A percentile compares a stretch with the other conserved stretches of the same genome.
These are phyloP conservation scores for Globisporangium sylvaticum DNA, from an alignment of 352 stramenopile species.

Conservation along the genomic window DNA sequence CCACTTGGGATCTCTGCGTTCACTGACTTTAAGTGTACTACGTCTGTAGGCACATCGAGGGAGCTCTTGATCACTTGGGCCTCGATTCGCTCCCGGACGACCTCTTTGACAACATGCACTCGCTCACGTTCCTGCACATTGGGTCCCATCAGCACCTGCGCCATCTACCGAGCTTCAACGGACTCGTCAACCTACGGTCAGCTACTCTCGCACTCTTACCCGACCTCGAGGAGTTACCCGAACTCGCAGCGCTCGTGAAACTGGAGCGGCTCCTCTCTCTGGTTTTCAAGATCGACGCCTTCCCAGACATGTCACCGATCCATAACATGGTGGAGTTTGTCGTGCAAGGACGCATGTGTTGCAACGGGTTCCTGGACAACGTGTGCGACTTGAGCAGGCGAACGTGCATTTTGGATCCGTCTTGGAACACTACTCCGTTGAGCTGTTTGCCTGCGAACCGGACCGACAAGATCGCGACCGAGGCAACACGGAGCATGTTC, in stretches of 20 bases:
- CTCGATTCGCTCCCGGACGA: no score
- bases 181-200: neutral
- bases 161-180: no score
- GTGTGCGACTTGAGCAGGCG: constrained; percentile 11
- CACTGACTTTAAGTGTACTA: no score
- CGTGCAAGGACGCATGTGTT: constrained; percentile 2
- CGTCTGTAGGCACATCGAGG: no score
- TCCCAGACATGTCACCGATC: constrained; percentile 13
- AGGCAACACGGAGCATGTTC: neutral
- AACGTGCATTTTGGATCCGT: neutral
- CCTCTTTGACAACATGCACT: no score
- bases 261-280: neutral
- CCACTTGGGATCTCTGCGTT: no score
- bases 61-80: no score
- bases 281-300: neutral
- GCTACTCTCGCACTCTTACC: neutral
- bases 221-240: neutral
- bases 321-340: neutral
- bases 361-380: constrained; percentile 14
- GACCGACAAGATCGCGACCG: constrained; percentile 6
- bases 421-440: neutral
- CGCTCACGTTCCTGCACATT: no score
- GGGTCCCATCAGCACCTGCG: no score
- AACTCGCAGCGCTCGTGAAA: neutral
- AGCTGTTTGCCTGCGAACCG: constrained; percentile 2